Evolutionary conservation across 2,329 filamentous ascomycete genomes (phyloP), one percentile per base, ranked within the genome.

Genomic region (Colletotrichum magnum): DNA sequence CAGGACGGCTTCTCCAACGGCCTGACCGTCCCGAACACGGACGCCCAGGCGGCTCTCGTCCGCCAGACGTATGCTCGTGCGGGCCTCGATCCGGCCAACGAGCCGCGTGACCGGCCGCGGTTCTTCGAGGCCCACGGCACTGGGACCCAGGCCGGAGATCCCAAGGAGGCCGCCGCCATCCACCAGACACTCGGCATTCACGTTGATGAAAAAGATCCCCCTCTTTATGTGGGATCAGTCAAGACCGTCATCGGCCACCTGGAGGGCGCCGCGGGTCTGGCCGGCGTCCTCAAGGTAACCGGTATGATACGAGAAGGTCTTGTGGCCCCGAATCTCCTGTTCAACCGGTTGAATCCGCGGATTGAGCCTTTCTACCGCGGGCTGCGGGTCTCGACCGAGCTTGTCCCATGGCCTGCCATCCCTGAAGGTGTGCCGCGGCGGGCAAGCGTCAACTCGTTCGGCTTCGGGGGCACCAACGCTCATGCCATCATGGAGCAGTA

Each of bases 381-480:
- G 2, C 54, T 77, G 2, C 16, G 66, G 3, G 64, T 47, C 10
- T 6, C n/a, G 10, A 47, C 45, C 15, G 15, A 16, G 15, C 13
- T 16, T 16, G 6, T 16, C 3, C 39, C 70, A 2, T 76, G 74
- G 75, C 75, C 74, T 6, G 13, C 21, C 13, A 13, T 15, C 36
- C n/a, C 58, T 45, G n/a, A 24, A 24, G 21, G 41, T 3, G 58
- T 45, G 16, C 32, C 53, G 6, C 47, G 45, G 15, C 53, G 53
- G 10, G 65, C 59, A 1, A 57, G 58, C 41, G 58, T 68, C 45
- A 69, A 59, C 53, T 80, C 78, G 15, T 85, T 84, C 63, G 83
- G 83, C 2, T 84, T 82, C 36, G 83, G 83, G 13, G 84, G 83
- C 51, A 79, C 80, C 15, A 85, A 85, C 66, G 80, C 79, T 0